Base-by-base conservation (phyloP, 306 rosid species). In the Fagus sylvatica region DNA sequence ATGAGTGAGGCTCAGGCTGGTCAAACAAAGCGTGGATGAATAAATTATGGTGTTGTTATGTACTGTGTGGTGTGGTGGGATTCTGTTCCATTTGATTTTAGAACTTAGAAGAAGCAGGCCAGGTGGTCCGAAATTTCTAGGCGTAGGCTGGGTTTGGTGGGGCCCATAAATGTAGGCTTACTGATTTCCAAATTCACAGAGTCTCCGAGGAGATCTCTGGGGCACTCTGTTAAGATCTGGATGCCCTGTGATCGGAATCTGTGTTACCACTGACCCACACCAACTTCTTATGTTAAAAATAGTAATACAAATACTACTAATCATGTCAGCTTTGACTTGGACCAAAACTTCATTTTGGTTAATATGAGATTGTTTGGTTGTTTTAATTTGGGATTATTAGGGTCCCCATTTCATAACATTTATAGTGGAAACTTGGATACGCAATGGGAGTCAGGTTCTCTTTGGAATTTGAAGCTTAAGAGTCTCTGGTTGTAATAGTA, bases 401-500 rank as follows among this genome's bases (percentile, higher is more conserved):
- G n/a, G 41, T n/a, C 40, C 3, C 40, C 15, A 46, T 61, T 33
- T 33, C 4, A 5, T 61, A 32, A 11, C 40, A 33, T 15, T 61
- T 11, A 7, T n/a, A 46, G 15, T 2, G 51, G 15, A 28, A 9
- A 28, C 37, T 30, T 59, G 37, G 34, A 59, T 4, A 10, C 51
- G 34, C 6, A 30, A 30, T 6, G 34, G 67, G 78, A 67, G 17
- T 30, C 74, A 56, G 83, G 84, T 73, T 85, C 73, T 84, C 86
- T 82, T 82, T 76, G 90, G 90, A 84, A 84, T 84, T 86, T 88
- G 89, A 76, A 79, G 85, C 88, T 46, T 43, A 73, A 69, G 79
- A 56, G 70, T 46, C 37, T 15, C 65, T 55, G 61, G 33, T 72
- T 39, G 56, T 41, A 22, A 42, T 51, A 7, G 36, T 73, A 33